Base-by-base conservation (phyloP, 345 rosid species). In the Gossypioides kirkii region DNA sequence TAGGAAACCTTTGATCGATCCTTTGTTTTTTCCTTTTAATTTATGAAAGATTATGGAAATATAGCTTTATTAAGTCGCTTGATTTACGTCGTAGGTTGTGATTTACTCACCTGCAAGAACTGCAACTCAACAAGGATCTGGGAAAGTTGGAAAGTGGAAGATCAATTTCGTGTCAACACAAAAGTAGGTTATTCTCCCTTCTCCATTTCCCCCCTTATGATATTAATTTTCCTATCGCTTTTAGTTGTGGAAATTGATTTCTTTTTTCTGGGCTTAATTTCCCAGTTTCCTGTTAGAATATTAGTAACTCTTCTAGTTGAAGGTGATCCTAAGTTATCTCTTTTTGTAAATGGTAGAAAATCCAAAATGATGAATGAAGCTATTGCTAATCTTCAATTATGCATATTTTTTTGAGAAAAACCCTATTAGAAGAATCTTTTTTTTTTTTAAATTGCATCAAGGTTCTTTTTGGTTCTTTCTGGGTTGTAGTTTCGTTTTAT, bases 111-210 rank as follows among this genome's bases (percentile, higher is more conserved):
- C 99, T 4, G 98, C 97, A 36, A 89, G 99, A 86, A 86, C 94
- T 42, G 98, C 99, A 62, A 66, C 93, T 8, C 99, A 96, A 52
- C 96, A 91, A 87, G 98, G 99, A 82, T 91, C 98, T 71, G 98
- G 99, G 69, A 92, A 88, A 78, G 78, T 91, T 80, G 99, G 99
- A 49, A 88, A 80, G 76, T 93, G 99, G 98, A 92, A 88, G 70
- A 93, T 95, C 83, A 87, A 95, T 84, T 95, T 95, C 76, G 0
- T 93, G 80, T 92, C 99, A 22, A 93, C 94, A 22, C 87, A 91
- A 18, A 95, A 92, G 99, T 91, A 89, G 70, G 85, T 79, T 16
- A 32, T 13, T 63, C 41, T 5, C 14, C 61, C 61, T 58, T 22
- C 0, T 18, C 5, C 12, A 2, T 14, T 49, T 22, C 4, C 13